Conservation (phyloP, 2,329 filamentous ascomycete species). For the Diaporthe longicolla region DNA sequence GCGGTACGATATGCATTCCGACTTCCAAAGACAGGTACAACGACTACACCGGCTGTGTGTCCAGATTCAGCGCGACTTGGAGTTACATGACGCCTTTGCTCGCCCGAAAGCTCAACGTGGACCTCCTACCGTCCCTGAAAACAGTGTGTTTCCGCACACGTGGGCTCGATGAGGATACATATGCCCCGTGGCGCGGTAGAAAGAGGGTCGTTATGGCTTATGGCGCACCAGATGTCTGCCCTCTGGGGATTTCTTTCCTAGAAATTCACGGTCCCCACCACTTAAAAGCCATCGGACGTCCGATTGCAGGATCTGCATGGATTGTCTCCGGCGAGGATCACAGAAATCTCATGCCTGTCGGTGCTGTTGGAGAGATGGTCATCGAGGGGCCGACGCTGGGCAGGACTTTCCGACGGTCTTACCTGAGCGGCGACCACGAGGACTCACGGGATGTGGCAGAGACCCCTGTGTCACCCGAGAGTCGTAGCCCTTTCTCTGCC, state of each 20-base stretch:
- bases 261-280: conserved; percentile 56
- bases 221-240: conserved; percentile 65
- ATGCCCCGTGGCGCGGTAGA: conserved; percentile 60
- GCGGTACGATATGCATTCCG: conserved; percentile 73
- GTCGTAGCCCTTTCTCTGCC: conserved; percentile 46
- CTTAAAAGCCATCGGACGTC: conserved; percentile 60
- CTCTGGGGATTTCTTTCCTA: conserved; percentile 64
- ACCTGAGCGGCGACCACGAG: conserved; percentile 19
- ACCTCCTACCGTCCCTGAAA: conserved; percentile 54
- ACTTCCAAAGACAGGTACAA: conserved; percentile 63
- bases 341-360: conserved; percentile 65
- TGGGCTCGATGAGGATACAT: conserved; percentile 65
- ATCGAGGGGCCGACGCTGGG: conserved; percentile 69
- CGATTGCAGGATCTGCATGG: conserved; percentile 65
- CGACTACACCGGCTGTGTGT: conserved; percentile 65
- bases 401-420: conserved; percentile 46
- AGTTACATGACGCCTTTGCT: conserved; percentile 72
- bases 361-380: conserved; percentile 58
- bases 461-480: conserved; percentile 51
- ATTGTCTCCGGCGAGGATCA: conserved; percentile 67
- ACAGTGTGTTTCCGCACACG: conserved; percentile 63
- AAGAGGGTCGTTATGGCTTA: conserved; percentile 65
- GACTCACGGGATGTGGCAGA: conserved; percentile 36
- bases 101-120: conserved; percentile 60
- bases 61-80: conserved; percentile 65